These are phyloP conservation scores for Pythium dissimile DNA, from an alignment of 352 stramenopile genomes.

Conservation along the genomic window DNA sequence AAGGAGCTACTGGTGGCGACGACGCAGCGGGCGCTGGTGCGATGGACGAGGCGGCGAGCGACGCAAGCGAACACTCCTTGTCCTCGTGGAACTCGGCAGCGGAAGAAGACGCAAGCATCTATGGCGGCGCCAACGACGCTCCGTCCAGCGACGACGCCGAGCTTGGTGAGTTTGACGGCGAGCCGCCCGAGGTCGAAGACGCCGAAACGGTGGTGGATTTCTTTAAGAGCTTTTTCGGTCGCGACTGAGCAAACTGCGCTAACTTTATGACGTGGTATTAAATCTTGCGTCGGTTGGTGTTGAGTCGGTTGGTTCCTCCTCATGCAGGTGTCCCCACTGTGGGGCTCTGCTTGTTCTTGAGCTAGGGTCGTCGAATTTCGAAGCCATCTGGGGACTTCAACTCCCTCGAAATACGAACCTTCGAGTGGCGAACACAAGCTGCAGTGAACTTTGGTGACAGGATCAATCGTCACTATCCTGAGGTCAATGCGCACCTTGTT, in stretches of 20 bases:
- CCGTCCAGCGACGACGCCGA: slow-evolving; percentile 11
- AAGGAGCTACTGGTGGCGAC: slow-evolving; percentile 25
- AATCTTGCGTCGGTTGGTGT: no score
- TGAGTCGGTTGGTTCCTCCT: no score
- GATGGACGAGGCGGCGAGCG: background rate
- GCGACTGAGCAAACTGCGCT: slow-evolving; percentile 31
- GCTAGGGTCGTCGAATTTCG: no score
- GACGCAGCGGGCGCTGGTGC: slow-evolving; percentile 14
- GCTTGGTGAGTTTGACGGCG: slow-evolving; percentile 22
- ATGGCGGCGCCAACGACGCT: slow-evolving; percentile 20
- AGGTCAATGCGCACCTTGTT: slow-evolving; percentile 9
- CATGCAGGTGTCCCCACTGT: no score
- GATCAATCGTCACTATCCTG: background rate
- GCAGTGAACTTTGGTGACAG: background rate
- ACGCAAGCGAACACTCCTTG: background rate
- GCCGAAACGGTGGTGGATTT: slow-evolving; percentile 50
- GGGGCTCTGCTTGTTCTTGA: no score
- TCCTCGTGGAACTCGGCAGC: slow-evolving; percentile 35
- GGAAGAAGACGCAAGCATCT: slow-evolving; percentile 41
- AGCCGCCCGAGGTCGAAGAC: slow-evolving; percentile 17
- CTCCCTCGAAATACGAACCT: slow-evolving; percentile 2
- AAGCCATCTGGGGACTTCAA: no score
- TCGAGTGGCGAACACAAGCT: background rate
- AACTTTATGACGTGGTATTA: no score
- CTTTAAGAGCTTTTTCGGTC: slow-evolving; percentile 52